phyloP scores from a whole-genome alignment of 78 protist species.

The Dictyostelium intermedium region DNA sequence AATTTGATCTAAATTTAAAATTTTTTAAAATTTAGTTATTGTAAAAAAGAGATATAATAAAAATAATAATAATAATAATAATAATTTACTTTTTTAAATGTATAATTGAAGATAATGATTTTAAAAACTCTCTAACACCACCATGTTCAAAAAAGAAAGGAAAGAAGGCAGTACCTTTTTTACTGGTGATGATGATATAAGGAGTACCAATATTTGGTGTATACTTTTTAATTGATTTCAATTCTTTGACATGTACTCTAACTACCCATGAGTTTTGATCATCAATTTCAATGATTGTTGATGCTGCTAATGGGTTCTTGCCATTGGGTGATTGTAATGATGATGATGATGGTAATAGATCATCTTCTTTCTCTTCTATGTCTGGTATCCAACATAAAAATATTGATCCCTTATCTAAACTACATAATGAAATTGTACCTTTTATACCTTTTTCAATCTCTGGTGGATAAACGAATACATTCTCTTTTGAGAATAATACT shows the following conservation, averaged over 20 bases:
- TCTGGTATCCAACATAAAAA: conserved; percentile 39
- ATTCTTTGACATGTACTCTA: conserved; percentile 18
- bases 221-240: conserved; percentile 69
- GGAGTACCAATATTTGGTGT: conserved; percentile 79
- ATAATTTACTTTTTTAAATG: conserved; percentile 55
- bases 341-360: not conserved
- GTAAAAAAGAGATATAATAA: no score
- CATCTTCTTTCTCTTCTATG: not conserved
- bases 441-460: conserved; percentile 68
- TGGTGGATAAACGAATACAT: conserved; percentile 61
- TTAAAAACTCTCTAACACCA: conserved; percentile 79
- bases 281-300: not conserved
- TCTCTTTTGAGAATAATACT: conserved; percentile 49
- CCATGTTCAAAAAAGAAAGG: conserved; percentile 83
- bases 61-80: not conserved
- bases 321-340: not conserved
- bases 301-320: not conserved
- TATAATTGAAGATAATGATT: conserved; percentile 39
- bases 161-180: conserved; percentile 40
- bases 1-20: conserved; percentile 59
- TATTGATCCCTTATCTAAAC: conserved; percentile 34
- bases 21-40: no score
- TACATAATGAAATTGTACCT: conserved; percentile 37
- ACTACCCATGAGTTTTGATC: conserved; percentile 16
- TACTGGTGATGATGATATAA: conserved; percentile 39